A percentile compares a stretch with the other conserved stretches of the same genome.
Evolutionary conservation across 140 eudicot genomes (phyloP).

Genomic region (Bidens hawaiensis): DNA sequence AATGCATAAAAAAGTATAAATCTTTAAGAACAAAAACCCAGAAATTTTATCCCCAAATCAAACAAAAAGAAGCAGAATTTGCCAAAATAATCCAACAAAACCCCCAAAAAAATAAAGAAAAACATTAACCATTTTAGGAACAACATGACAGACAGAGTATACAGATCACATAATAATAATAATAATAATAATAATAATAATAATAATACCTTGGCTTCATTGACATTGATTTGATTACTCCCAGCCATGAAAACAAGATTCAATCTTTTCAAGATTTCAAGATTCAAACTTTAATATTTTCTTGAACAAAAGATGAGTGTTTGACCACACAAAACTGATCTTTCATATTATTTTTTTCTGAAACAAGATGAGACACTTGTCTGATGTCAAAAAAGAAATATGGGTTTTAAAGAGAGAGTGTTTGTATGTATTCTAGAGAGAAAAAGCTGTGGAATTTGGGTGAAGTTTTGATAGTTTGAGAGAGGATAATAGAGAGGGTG

Average conservation of each 20-base stretch:
- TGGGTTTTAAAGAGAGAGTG: constrained; percentile 22
- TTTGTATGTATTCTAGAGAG: not conserved
- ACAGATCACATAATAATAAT: no score
- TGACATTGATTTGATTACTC: constrained; percentile 63
- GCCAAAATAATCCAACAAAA: constrained; percentile 14
- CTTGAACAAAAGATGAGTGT: not conserved
- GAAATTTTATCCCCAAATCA: constrained; percentile 14
- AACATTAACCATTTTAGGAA: constrained; percentile 8
- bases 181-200: not conserved
- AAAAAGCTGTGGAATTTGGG: constrained; percentile 17
- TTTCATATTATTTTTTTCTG: constrained; percentile 21
- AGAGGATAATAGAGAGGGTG: constrained; percentile 18
- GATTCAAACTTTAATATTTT: not conserved
- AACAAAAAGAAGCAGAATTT: not conserved
- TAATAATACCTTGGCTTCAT: constrained; percentile 70
- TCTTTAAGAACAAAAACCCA: not conserved
- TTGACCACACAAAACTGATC: constrained; percentile 25
- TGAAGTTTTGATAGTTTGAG: constrained; percentile 9
- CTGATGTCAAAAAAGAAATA: constrained; percentile 26
- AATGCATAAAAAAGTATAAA: not conserved
- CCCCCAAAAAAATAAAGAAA: not conserved
- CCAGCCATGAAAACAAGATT: constrained; percentile 35
- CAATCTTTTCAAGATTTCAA: constrained; percentile 15
- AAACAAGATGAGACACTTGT: constrained; percentile 48
- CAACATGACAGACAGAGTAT: constrained; percentile 12